phyloP scores from a whole-genome alignment of 495 filamentous ascomycete species.

The Annulohypoxylon moriforme region DNA sequence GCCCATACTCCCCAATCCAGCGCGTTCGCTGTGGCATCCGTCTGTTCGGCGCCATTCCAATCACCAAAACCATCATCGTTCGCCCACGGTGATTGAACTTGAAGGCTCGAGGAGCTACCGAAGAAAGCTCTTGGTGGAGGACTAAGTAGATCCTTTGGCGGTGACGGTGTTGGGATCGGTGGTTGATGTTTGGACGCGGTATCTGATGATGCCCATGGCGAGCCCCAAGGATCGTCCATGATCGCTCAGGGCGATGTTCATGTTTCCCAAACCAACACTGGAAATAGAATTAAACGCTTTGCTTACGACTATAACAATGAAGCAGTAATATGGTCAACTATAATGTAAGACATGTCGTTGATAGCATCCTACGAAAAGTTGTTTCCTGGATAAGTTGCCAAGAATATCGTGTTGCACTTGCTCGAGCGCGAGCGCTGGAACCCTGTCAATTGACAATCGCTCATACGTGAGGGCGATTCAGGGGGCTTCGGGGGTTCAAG shows the following conservation, averaged over 20 bases:
- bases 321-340: conserved; percentile 4
- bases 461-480: conserved; percentile 25
- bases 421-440: conserved; percentile 26
- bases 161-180: conserved; percentile 41
- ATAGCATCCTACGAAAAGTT: conserved; percentile 11
- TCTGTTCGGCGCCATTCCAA: conserved; percentile 49
- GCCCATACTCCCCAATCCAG: conserved; percentile 54
- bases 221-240: conserved; percentile 70
- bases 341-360: conserved; percentile 19
- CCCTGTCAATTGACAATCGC: conserved; percentile 12
- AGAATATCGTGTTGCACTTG: conserved; percentile 21
- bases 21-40: conserved; percentile 38
- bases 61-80: conserved; percentile 57
- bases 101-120: conserved; percentile 48
- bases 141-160: conserved; percentile 53
- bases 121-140: conserved; percentile 60
- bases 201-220: conserved; percentile 59
- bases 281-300: conserved; percentile 4
- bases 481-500: conserved; percentile 36
- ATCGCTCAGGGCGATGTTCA: conserved; percentile 45
- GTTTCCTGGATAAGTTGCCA: conserved; percentile 27
- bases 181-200: conserved; percentile 43
- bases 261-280: conserved; percentile 12
- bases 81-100: conserved; percentile 59
- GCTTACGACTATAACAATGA: conserved; percentile 13